Evolutionary conservation across 73 alveolate genomes (phyloP).

Genomic region (Paramecium biaurelia): DNA sequence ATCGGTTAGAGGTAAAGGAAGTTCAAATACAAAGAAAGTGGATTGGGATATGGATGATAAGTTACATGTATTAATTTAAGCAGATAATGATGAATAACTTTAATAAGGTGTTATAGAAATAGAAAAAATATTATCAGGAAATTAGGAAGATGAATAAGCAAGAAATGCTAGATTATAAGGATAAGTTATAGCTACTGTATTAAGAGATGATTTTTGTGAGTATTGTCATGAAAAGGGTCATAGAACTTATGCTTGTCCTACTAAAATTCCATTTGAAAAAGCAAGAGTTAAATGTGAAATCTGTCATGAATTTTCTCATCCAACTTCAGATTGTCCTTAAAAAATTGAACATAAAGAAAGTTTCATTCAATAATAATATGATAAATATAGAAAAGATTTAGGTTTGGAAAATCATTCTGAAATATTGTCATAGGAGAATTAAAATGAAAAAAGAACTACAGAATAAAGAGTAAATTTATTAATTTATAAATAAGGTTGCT

Average conservation of each 20-base stretch:
- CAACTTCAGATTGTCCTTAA: conserved; percentile 35
- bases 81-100: conserved; percentile 86
- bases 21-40: conserved; percentile 73
- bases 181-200: conserved; percentile 1
- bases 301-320: conserved; percentile 39
- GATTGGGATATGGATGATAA: conserved; percentile 89
- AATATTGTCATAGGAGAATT: background rate
- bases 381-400: conserved; percentile 45
- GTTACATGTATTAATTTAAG: conserved; percentile 86
- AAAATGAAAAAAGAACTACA: conserved; percentile 18
- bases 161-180: conserved; percentile 55
- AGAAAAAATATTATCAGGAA: conserved; percentile 83
- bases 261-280: conserved; percentile 50
- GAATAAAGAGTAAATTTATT: background rate
- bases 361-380: background rate
- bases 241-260: conserved; percentile 54
- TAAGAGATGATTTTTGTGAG: conserved; percentile 57
- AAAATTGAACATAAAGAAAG: conserved; percentile 9
- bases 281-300: conserved; percentile 52
- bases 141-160: conserved; percentile 77
- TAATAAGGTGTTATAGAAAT: conserved; percentile 83
- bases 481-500: background rate
- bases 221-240: conserved; percentile 63
- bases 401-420: background rate
- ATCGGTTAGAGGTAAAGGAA: conserved; percentile 95